These are phyloP conservation scores for Botryobasidium botryosum DNA, from an alignment of 768 basidiomycete genomes.

Conservation along the genomic window DNA sequence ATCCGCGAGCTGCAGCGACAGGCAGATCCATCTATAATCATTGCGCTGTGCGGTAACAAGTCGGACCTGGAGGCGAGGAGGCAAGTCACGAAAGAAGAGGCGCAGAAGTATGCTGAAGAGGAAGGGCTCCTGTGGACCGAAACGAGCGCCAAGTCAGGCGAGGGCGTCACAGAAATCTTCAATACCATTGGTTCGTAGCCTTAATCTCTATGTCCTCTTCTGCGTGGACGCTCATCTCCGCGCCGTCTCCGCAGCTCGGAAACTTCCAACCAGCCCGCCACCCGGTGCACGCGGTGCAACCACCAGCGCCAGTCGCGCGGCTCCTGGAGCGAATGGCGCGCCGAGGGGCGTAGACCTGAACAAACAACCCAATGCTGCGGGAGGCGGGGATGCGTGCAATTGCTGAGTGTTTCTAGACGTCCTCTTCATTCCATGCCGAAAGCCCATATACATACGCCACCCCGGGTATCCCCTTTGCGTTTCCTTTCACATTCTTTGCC, in stretches of 20 bases:
- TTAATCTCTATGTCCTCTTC: background rate
- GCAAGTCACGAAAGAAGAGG: conserved; percentile 75
- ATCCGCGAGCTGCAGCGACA: conserved; percentile 93
- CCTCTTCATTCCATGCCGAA: conserved; percentile 1
- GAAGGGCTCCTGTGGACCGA: conserved; percentile 89
- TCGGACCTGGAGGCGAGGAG: conserved; percentile 69
- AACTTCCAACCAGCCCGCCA: conserved; percentile 59
- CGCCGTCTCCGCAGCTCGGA: conserved; percentile 43
- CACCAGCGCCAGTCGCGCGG: conserved; percentile 34
- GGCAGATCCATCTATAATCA: conserved; percentile 92
- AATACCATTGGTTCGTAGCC: conserved; percentile 56
- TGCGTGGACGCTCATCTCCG: background rate
- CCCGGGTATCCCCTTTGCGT: too few relatives aligned
- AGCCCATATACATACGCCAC: too few relatives aligned
- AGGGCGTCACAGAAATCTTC: conserved; percentile 76
- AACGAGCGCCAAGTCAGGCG: conserved; percentile 78
- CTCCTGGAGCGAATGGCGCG: conserved; percentile 28
- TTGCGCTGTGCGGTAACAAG: conserved; percentile 95
- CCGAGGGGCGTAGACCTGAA: conserved; percentile 72
- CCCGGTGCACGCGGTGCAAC: conserved; percentile 31
- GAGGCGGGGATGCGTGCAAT: conserved; percentile 48
- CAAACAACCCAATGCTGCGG: conserved; percentile 35
- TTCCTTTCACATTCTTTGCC: too few relatives aligned
- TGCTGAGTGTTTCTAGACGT: conserved; percentile 30
- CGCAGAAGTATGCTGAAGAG: conserved; percentile 81